Percentiles rank a stretch among this genome's conserved stretches.
phyloP scores from a whole-genome alignment of 2,329 filamentous ascomycete genomes.

The Dryadomyces sulphureus region DNA sequence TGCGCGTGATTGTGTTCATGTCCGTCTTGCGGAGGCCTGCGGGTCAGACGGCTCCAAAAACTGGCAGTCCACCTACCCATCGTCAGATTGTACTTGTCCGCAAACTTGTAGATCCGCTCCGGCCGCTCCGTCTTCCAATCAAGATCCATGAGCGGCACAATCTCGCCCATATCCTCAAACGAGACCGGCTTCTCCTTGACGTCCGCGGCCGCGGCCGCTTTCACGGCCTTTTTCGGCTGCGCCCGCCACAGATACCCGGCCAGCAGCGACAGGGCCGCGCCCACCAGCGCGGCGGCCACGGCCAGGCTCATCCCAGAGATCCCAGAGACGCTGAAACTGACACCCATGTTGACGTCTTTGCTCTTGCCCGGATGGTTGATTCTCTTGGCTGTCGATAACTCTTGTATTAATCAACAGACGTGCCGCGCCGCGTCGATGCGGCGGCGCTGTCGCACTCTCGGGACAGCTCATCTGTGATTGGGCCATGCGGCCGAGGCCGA shows the following conservation, averaged over 20 bases:
- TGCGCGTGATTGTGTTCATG: constrained; percentile 7
- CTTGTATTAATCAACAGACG: neutral
- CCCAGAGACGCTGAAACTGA: neutral
- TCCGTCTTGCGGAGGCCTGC: constrained; percentile 6
- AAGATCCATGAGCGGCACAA: constrained; percentile 4
- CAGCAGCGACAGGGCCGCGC: neutral
- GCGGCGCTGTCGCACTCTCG: too few species aligned
- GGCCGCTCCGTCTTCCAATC: constrained; percentile 4
- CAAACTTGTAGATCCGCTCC: constrained; percentile 8
- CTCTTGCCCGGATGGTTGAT: too few species aligned
- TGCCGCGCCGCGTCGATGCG: too few species aligned
- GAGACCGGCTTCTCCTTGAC: neutral
- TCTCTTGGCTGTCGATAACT: too few species aligned
- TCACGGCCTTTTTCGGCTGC: neutral
- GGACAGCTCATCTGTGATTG: neutral
- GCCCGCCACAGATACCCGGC: neutral
- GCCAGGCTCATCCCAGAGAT: neutral
- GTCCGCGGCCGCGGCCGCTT: neutral
- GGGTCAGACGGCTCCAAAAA: too few species aligned
- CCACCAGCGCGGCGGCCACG: neutral
- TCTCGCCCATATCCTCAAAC: constrained; percentile 6
- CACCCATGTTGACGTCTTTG: too few species aligned
- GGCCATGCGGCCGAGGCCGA: neutral
- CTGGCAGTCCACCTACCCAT: constrained; percentile 3
- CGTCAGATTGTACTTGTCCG: constrained; percentile 9